phyloP scores from a whole-genome alignment of 305 asterid species.

The Striga hermonthica region DNA sequence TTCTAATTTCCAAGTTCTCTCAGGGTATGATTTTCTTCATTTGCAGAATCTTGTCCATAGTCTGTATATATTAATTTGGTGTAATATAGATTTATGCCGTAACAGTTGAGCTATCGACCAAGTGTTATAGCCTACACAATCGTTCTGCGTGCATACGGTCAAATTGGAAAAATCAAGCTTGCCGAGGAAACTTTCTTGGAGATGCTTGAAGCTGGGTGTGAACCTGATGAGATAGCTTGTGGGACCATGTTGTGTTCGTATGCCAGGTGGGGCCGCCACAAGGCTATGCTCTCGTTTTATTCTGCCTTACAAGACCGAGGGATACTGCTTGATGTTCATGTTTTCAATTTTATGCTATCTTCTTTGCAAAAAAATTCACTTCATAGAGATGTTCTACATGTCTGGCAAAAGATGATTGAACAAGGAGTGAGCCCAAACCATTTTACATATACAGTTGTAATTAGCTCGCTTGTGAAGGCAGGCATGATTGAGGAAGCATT shows the following conservation, averaged over 20 bases:
- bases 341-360: conserved; percentile 91
- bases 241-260: conserved; percentile 94
- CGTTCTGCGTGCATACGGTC: conserved; percentile 84
- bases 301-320: conserved; percentile 83
- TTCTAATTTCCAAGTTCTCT: too few species aligned
- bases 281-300: conserved; percentile 84
- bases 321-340: conserved; percentile 51
- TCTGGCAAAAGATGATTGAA: conserved; percentile 70
- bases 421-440: conserved; percentile 63
- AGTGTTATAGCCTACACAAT: conserved; percentile 84
- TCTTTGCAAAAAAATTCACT: conserved; percentile 80
- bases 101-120: conserved; percentile 90
- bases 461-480: conserved; percentile 71
- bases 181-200: conserved; percentile 89
- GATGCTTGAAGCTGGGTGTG: conserved; percentile 94
- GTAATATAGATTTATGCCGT: conserved; percentile 71
- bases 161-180: conserved; percentile 80
- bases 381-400: conserved; percentile 53
- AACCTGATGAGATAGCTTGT: conserved; percentile 94
- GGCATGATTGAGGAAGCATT: conserved; percentile 64
- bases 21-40: neutral
- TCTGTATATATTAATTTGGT: conserved; percentile 49
- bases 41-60: conserved; percentile 19
- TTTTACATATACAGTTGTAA: conserved; percentile 75
- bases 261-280: conserved; percentile 90